A percentile compares a stretch with the other conserved stretches of the same genome.
These are phyloP conservation scores for Cladophialophora carrionii DNA, from an alignment of 2,329 filamentous ascomycete species.

Conservation along the genomic window DNA sequence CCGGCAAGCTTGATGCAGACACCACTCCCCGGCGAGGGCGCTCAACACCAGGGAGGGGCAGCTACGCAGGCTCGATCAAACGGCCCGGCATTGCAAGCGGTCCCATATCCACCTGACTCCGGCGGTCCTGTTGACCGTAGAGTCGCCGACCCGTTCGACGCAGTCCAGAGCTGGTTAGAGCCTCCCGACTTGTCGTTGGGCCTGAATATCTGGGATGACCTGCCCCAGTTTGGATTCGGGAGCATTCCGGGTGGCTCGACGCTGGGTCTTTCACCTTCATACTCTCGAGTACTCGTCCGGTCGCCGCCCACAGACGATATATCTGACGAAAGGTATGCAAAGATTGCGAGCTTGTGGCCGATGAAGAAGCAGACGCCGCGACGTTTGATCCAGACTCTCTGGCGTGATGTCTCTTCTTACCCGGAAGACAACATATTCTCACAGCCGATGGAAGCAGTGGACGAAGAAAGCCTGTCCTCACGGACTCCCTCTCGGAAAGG, in stretches of 20 bases:
- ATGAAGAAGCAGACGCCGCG: slow-evolving; percentile 10
- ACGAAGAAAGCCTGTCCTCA: neutral
- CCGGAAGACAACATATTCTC: slow-evolving; percentile 20
- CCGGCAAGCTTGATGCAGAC: slow-evolving; percentile 9
- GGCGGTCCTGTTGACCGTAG: neutral
- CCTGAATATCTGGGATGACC: slow-evolving; percentile 16
- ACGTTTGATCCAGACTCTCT: slow-evolving; percentile 22
- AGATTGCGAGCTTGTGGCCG: slow-evolving; percentile 21
- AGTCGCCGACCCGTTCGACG: slow-evolving; percentile 7
- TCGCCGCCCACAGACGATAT: slow-evolving; percentile 22
- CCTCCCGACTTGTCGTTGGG: slow-evolving; percentile 11
- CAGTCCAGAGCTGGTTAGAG: slow-evolving; percentile 13
- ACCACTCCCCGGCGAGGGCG: neutral
- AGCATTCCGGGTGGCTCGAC: slow-evolving; percentile 6
- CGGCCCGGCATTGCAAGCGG: neutral
- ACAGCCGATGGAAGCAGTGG: neutral
- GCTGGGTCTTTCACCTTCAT: slow-evolving; percentile 9
- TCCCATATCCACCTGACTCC: neutral
- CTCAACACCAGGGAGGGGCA: neutral
- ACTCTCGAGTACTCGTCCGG: neutral
- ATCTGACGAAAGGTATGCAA: slow-evolving; percentile 21
- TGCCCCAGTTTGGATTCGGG: slow-evolving; percentile 17
- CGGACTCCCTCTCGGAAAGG: neutral
- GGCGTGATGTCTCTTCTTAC: slow-evolving; percentile 17
- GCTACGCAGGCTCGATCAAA: neutral